Percentiles rank a stretch among this genome's conserved stretches.
phyloP scores from a whole-genome alignment of 83 land plant genomes.

The Picea mariana region DNA sequence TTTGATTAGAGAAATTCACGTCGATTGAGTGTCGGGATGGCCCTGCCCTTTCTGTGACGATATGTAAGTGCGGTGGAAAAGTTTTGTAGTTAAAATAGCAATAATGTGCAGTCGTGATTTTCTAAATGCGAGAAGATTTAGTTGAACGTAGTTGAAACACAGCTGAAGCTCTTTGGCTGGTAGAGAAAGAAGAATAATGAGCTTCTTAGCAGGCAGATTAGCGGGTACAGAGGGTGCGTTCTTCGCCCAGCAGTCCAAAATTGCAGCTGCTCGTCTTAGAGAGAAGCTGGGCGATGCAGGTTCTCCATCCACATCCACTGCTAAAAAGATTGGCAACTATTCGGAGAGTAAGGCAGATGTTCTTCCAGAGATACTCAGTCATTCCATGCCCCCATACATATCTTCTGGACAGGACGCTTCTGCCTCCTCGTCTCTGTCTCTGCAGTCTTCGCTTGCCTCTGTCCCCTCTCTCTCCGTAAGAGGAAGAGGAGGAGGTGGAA shows the following conservation, averaged over 20 bases:
- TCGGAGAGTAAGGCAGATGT: conserved; percentile 22
- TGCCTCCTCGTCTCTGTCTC: not conserved
- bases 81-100: too few relatives aligned
- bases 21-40: too few relatives aligned
- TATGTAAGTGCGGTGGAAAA: too few relatives aligned
- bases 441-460: not conserved
- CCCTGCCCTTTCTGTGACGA: too few relatives aligned
- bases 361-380: conserved; percentile 35
- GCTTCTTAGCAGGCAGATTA: conserved; percentile 30
- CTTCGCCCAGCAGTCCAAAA: conserved; percentile 27
- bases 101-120: too few relatives aligned
- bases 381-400: conserved; percentile 13
- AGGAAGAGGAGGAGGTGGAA: not conserved
- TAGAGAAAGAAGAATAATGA: conserved; percentile 15
- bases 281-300: conserved; percentile 18
- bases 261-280: conserved; percentile 28
- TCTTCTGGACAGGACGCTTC: not conserved
- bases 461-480: not conserved
- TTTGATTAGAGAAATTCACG: too few relatives aligned
- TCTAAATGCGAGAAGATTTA: too few relatives aligned
- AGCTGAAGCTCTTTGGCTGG: too few relatives aligned
- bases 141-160: too few relatives aligned
- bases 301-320: not conserved
- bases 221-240: conserved; percentile 38
- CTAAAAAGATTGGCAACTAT: not conserved